phyloP scores from a whole-genome alignment of 352 stramenopile species.

The Phytopythium oedochilum region DNA sequence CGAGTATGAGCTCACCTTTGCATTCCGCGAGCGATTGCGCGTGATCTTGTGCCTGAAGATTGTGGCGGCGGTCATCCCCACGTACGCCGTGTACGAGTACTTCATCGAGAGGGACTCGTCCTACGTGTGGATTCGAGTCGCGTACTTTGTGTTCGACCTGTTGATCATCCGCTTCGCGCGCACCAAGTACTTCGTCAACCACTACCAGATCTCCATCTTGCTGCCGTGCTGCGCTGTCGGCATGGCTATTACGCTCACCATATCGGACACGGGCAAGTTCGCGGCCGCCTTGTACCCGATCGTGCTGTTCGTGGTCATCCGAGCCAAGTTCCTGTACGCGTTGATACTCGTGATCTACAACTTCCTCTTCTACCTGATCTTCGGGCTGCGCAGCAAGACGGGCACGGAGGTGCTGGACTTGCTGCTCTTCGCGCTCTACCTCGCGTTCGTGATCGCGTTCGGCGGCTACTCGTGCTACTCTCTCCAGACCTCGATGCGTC shows the following conservation, averaged over 20 bases:
- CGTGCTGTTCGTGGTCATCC: slow-evolving; percentile 75
- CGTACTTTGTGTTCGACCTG: slow-evolving; percentile 68
- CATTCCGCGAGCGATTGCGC: slow-evolving; percentile 54
- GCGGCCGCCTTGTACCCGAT: slow-evolving; percentile 76
- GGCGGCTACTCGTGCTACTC: slow-evolving; percentile 76
- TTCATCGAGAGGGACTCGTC: slow-evolving; percentile 52
- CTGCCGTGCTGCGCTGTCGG: slow-evolving; percentile 61
- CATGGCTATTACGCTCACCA: slow-evolving; percentile 77
- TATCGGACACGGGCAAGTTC: slow-evolving; percentile 83
- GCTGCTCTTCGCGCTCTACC: slow-evolving; percentile 66
- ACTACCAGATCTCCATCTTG: slow-evolving; percentile 75
- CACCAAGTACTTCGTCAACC: slow-evolving; percentile 64
- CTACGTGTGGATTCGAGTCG: slow-evolving; percentile 62
- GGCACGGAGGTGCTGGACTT: slow-evolving; percentile 47
- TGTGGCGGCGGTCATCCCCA: slow-evolving; percentile 57
- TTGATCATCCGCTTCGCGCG: slow-evolving; percentile 63
- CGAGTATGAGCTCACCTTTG: slow-evolving; percentile 75
- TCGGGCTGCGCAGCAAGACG: slow-evolving; percentile 17
- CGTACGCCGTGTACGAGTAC: slow-evolving; percentile 71
- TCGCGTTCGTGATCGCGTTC: slow-evolving; percentile 73
- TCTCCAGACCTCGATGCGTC: slow-evolving; percentile 77
- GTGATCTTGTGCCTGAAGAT: slow-evolving; percentile 74
- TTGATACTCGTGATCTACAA: slow-evolving; percentile 75
- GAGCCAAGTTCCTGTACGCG: slow-evolving; percentile 83
- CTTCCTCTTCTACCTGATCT: slow-evolving; percentile 70